Evolutionary conservation across 805 yeast species (phyloP).

Genomic region (Candida methanosorbosa): DNA sequence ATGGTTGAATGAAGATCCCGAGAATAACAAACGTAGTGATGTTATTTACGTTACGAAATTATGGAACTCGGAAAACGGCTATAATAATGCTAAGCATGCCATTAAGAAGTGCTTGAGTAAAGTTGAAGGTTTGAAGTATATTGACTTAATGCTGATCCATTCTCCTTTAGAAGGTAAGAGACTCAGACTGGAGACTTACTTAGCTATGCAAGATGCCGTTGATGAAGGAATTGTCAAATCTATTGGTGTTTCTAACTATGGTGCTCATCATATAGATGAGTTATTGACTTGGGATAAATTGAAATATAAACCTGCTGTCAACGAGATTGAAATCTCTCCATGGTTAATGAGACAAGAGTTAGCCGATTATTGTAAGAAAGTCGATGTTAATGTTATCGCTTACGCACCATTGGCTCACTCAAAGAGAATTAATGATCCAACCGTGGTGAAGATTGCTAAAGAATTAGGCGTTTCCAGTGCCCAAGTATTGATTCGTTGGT

Average conservation of each 20-base stretch:
- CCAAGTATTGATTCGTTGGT: slow-evolving; percentile 67
- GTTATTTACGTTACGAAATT: slow-evolving; percentile 63
- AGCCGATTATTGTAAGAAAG: slow-evolving; percentile 46
- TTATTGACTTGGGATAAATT: slow-evolving; percentile 48
- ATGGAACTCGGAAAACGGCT: slow-evolving; percentile 63
- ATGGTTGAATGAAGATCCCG: slow-evolving; percentile 30
- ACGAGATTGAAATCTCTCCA: slow-evolving; percentile 80
- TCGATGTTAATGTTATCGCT: slow-evolving; percentile 60
- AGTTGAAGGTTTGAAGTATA: slow-evolving; percentile 51
- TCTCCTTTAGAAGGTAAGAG: slow-evolving; percentile 44
- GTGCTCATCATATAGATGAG: slow-evolving; percentile 50
- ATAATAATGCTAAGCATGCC: slow-evolving; percentile 46
- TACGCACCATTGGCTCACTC: slow-evolving; percentile 73
- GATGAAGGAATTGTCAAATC: slow-evolving; percentile 48
- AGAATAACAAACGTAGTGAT: slow-evolving; percentile 35
- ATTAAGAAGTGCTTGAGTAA: slow-evolving; percentile 44
- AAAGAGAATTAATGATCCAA: slow-evolving; percentile 44
- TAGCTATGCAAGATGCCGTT: slow-evolving; percentile 68
- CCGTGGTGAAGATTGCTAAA: slow-evolving; percentile 38
- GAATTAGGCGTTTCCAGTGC: slow-evolving; percentile 43
- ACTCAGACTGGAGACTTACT: slow-evolving; percentile 53
- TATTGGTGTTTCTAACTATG: slow-evolving; percentile 76
- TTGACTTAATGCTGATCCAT: slow-evolving; percentile 64
- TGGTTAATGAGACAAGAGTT: slow-evolving; percentile 67
- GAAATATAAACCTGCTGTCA: slow-evolving; percentile 56